Conservation (phyloP, 352 stramenopile species). For the Globisporangium heterothallicum region DNA sequence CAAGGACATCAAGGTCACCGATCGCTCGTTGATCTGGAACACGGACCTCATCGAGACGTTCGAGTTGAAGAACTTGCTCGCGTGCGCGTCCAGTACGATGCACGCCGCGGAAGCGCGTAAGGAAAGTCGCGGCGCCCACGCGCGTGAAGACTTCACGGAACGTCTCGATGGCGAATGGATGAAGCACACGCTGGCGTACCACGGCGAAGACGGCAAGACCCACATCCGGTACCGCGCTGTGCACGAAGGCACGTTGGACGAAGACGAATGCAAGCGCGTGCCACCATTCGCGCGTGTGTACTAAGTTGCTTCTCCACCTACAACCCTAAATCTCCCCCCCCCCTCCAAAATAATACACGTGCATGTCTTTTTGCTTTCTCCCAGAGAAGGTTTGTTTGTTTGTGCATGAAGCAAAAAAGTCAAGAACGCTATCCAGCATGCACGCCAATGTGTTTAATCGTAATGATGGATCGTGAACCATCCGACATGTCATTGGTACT, state of each 20-base stretch:
- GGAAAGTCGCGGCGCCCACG: conserved; percentile 94
- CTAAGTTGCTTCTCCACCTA: conserved; percentile 45
- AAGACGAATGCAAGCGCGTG: conserved; percentile 92
- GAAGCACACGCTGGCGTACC: conserved; percentile 96
- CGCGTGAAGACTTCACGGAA: conserved; percentile 93
- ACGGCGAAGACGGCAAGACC: conserved; percentile 87
- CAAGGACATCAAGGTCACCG: conserved; percentile 90
- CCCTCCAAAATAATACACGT: background rate
- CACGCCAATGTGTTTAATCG: no score
- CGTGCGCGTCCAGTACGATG: conserved; percentile 93
- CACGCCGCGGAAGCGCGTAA: conserved; percentile 92
- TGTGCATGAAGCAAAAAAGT: no score
- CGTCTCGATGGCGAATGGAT: conserved; percentile 96
- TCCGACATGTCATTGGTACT: conserved; percentile 32
- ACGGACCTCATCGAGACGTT: conserved; percentile 96
- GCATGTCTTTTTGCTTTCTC: no score
- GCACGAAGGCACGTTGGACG: conserved; percentile 94
- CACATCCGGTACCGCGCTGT: conserved; percentile 89
- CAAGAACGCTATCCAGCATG: no score
- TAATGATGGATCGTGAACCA: no score
- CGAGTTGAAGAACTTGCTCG: conserved; percentile 93
- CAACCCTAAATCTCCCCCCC: background rate
- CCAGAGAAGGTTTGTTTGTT: no score
- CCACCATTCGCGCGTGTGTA: conserved; percentile 95
- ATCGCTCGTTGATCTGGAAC: conserved; percentile 97